These are phyloP conservation scores for Geotrichum reessii DNA, from an alignment of 1,139 yeast species.

Conservation along the genomic window DNA sequence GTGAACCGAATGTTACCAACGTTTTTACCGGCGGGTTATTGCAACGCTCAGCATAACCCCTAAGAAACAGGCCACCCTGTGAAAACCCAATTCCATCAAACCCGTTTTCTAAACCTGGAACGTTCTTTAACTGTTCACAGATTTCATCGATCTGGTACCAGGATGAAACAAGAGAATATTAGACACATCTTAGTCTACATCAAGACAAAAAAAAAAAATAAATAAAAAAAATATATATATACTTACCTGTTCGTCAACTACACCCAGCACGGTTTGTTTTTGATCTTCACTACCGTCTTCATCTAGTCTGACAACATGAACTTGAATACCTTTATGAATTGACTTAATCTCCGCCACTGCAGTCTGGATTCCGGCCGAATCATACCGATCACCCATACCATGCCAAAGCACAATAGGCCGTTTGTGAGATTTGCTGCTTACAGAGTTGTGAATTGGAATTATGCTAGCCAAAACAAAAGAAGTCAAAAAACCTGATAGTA, in stretches of 20 bases:
- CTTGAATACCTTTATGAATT: constrained; percentile 47
- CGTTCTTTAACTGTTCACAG: constrained; percentile 40
- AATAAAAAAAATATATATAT: no score
- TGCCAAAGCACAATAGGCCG: constrained; percentile 74
- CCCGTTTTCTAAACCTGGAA: constrained; percentile 46
- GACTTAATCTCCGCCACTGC: constrained; percentile 42
- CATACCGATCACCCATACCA: constrained; percentile 73
- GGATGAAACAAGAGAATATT: not conserved
- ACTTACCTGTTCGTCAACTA: constrained; percentile 45
- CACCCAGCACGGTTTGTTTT: constrained; percentile 53
- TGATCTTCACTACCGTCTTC: constrained; percentile 49
- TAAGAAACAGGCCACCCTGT: constrained; percentile 71
- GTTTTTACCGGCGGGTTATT: constrained; percentile 45
- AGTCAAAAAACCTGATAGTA: not conserved
- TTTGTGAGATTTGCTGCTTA: not conserved
- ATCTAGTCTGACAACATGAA: constrained; percentile 51
- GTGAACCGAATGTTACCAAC: constrained; percentile 72
- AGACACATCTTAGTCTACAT: not conserved
- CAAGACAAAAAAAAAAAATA: not conserved
- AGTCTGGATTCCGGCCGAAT: constrained; percentile 54
- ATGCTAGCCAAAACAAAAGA: not conserved
- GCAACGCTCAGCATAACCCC: constrained; percentile 61
- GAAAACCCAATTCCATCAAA: constrained; percentile 77
- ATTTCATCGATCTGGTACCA: constrained; percentile 30
- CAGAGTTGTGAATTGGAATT: not conserved